phyloP scores from a whole-genome alignment of 176 grass and related monocot species.

The Pontederia paniculata region DNA sequence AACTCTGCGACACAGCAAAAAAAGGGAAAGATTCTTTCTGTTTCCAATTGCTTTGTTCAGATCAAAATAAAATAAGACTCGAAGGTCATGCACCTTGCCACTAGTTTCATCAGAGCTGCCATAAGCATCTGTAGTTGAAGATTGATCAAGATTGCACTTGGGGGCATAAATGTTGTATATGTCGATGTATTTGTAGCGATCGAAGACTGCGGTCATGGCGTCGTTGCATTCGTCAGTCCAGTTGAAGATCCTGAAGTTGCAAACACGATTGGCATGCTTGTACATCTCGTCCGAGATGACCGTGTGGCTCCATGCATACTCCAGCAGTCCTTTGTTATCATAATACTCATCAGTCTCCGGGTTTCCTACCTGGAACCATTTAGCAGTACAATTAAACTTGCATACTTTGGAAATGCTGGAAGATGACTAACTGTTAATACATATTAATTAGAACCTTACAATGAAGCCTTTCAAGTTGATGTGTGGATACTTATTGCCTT shows the following conservation, averaged over 20 bases:
- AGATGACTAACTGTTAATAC: too few species aligned
- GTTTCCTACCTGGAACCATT: conserved; percentile 54
- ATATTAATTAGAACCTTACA: conserved; percentile 22
- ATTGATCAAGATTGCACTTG: conserved; percentile 54
- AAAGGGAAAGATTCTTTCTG: not conserved
- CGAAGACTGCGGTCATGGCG: conserved; percentile 33
- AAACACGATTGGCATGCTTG: conserved; percentile 25
- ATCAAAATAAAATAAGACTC: too few species aligned
- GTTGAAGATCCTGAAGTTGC: conserved; percentile 48
- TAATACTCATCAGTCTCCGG: conserved; percentile 48
- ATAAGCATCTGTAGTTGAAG: conserved; percentile 5
- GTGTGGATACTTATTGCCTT: conserved; percentile 18
- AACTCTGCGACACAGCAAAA: conserved; percentile 2
- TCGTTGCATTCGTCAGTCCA: conserved; percentile 34
- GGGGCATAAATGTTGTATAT: conserved; percentile 87
- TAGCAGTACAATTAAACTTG: not conserved
- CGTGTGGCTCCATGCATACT: conserved; percentile 74
- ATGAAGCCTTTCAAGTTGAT: conserved; percentile 85
- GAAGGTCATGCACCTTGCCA: conserved; percentile 5
- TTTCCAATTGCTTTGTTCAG: too few species aligned
- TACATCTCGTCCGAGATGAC: conserved; percentile 53
- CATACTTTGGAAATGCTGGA: not conserved
- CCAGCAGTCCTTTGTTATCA: conserved; percentile 50
- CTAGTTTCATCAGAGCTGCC: not conserved
- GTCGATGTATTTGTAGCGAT: conserved; percentile 47